A percentile compares a stretch with the other conserved stretches of the same genome.
phyloP scores from a whole-genome alignment of 768 basidiomycete species.

The Boletus sp. region DNA sequence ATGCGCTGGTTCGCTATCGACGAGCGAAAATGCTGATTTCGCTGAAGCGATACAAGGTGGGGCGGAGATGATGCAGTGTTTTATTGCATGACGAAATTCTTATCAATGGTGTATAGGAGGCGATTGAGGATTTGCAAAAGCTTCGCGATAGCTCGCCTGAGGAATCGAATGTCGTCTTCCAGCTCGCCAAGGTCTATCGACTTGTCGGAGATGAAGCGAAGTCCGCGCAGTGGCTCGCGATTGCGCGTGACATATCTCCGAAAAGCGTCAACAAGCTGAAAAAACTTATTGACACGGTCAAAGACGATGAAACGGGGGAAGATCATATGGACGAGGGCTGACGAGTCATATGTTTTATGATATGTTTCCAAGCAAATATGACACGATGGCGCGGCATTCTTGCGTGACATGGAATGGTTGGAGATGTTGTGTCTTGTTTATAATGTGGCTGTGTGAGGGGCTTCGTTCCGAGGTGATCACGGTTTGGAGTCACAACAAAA shows the following conservation, averaged over 20 bases:
- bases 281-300: slow-evolving; percentile 68
- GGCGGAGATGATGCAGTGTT: slow-evolving; percentile 23
- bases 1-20: slow-evolving; percentile 91
- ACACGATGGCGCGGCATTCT: slow-evolving; percentile 20
- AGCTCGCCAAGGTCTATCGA: slow-evolving; percentile 89
- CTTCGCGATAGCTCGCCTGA: slow-evolving; percentile 84
- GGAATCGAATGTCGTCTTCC: slow-evolving; percentile 95
- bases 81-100: slow-evolving; percentile 14
- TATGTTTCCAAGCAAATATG: slow-evolving; percentile 4
- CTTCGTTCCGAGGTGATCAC: slow-evolving; percentile 30
- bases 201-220: slow-evolving; percentile 73
- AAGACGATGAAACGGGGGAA: slow-evolving; percentile 54
- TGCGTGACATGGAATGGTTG: slow-evolving; percentile 22
- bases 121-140: slow-evolving; percentile 75
- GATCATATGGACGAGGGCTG: slow-evolving; percentile 78
- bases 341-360: slow-evolving; percentile 17
- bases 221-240: slow-evolving; percentile 81
- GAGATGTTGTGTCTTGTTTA: slow-evolving; percentile 22
- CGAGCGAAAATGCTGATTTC: slow-evolving; percentile 88
- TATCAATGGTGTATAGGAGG: slow-evolving; percentile 51
- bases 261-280: slow-evolving; percentile 83
- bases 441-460: slow-evolving; percentile 27
- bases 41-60: slow-evolving; percentile 80
- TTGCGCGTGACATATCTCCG: slow-evolving; percentile 91
- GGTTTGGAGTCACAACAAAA: slow-evolving; percentile 33